These are phyloP conservation scores for Rachicladosporium sp. DNA, from an alignment of 2,329 filamentous ascomycete species.

Conservation along the genomic window DNA sequence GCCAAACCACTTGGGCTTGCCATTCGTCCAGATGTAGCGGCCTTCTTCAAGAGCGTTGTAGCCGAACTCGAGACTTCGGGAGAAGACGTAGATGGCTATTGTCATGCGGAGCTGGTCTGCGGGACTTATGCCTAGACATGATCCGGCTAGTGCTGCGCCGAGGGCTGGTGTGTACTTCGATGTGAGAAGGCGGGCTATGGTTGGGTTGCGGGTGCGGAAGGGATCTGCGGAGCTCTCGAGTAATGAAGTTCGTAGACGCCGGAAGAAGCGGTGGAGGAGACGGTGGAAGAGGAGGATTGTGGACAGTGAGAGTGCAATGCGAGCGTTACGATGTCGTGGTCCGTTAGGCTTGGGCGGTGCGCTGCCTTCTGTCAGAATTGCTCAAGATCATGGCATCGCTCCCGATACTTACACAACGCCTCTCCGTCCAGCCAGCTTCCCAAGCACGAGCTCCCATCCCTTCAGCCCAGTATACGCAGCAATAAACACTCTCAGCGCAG, in stretches of 20 bases:
- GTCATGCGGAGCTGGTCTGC: constrained; percentile 61
- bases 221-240: constrained; percentile 63
- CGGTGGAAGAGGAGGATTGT: constrained; percentile 80
- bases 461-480: constrained; percentile 33
- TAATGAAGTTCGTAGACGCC: constrained; percentile 63
- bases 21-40: constrained; percentile 36
- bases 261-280: constrained; percentile 80
- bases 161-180: constrained; percentile 76
- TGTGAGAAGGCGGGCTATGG: constrained; percentile 60
- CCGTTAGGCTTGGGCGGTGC: neutral
- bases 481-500: constrained; percentile 32
- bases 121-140: constrained; percentile 67
- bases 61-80: constrained; percentile 69
- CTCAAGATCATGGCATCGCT: neutral
- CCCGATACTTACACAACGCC: neutral
- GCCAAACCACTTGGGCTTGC: constrained; percentile 48
- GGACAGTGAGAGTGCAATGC: constrained; percentile 71
- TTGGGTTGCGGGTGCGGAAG: constrained; percentile 74
- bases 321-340: constrained; percentile 44
- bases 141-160: constrained; percentile 77
- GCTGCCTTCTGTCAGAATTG: neutral
- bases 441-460: constrained; percentile 32
- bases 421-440: constrained; percentile 23
- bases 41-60: constrained; percentile 75
- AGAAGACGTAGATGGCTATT: constrained; percentile 69